phyloP scores from a whole-genome alignment of 169 alveolate genomes.

The Plasmodium gaboni region DNA sequence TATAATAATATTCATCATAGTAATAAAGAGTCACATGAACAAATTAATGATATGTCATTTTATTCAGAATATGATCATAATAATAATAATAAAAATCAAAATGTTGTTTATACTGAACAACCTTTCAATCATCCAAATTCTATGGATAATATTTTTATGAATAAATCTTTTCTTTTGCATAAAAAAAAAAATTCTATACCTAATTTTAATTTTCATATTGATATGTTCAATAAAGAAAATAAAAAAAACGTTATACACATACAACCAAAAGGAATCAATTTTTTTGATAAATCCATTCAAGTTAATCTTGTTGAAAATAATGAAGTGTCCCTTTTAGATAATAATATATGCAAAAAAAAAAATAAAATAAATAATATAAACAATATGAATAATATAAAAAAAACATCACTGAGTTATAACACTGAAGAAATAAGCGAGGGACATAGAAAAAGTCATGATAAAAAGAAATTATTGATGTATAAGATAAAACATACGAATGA shows the following conservation, averaged over 20 bases:
- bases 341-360: background rate
- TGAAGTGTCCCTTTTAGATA: too few relatives aligned
- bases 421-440: background rate
- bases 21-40: background rate
- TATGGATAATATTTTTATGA: slow-evolving; percentile 16
- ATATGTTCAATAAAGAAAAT: background rate
- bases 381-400: background rate
- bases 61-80: background rate
- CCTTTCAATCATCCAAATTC: slow-evolving; percentile 6
- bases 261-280: slow-evolving; percentile 3
- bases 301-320: slow-evolving; percentile 16
- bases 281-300: slow-evolving; percentile 69
- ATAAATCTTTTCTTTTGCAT: slow-evolving; percentile 33
- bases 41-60: background rate
- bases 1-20: background rate
- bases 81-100: background rate
- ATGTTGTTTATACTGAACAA: background rate
- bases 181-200: slow-evolving; percentile 47
- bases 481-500: background rate
- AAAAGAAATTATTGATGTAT: too few relatives aligned
- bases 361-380: background rate
- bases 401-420: background rate
- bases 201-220: slow-evolving; percentile 55
- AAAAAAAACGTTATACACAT: slow-evolving; percentile 39
- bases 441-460: background rate